Evolutionary conservation across 345 rosid species (phyloP), one percentile per base, ranked within the genome.

Genomic region (Eucalyptus pumila): DNA sequence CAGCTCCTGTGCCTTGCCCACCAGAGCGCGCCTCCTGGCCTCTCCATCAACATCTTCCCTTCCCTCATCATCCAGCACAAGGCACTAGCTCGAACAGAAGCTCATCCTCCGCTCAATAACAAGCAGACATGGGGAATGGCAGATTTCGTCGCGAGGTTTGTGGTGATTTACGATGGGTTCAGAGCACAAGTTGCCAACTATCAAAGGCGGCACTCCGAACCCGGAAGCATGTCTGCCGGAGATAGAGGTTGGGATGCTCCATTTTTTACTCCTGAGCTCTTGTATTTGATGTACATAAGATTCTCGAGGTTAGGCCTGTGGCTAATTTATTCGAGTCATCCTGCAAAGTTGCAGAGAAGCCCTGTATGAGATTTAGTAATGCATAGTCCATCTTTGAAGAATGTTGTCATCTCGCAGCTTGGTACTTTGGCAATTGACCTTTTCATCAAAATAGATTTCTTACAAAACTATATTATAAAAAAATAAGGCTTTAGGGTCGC

Each of bases 1-100:
- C 89, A 34, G 91, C 89, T 54, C 89, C 91, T 30, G 30, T 88
- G 32, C 86, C 88, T 15, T 88, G 89, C 62, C 89, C 89, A n/a
- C 91, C 88, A 1, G 89, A 90, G 58, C 88, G 88, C 34, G 37
- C 50, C n/a, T 40, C 27, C 17, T 86, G 89, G 88, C 89, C 91
- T 86, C 87, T 44, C 30, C 89, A 88, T 58, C 89, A 88, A 26
- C 51, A 80, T 42, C 8, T 34, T 72, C 54, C 90, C 42, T 42
- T 87, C 7, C 50, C 86, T 21, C 88, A 32, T 32, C 86, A 26
- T 37, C 51, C 40, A 14, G n/a, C 86, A 80, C 30, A 81, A 11
- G 32, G 27, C 45, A 40, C 86, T 23, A 72, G 52, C 88, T 86
- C 56, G 26, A 65, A 24, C 90, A 49, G 45, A 37, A 37, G 81